Conservation (phyloP, 2,329 filamentous ascomycete genomes). For the Geosmithia morbida region DNA sequence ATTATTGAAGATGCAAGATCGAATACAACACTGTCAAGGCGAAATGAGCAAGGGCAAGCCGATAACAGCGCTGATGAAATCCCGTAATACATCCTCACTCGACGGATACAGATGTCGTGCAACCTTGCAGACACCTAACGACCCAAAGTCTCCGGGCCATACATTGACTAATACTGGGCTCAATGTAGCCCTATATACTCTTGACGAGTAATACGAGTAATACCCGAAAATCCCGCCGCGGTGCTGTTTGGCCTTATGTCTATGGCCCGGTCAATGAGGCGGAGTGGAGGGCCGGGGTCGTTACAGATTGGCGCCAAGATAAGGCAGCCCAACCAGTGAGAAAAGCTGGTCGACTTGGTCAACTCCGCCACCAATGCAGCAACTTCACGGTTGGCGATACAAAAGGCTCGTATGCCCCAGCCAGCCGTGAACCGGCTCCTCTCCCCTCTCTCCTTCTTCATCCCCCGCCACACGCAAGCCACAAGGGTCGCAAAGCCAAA, state of each 20-base stretch:
- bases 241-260: not conserved
- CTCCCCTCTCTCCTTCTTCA: constrained; percentile 22
- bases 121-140: too few relatives aligned
- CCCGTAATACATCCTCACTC: too few relatives aligned
- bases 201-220: not conserved
- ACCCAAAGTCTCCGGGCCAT: too few relatives aligned
- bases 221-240: not conserved
- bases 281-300: not conserved
- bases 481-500: constrained; percentile 42
- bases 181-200: too few relatives aligned
- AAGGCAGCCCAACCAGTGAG: not conserved
- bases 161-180: too few relatives aligned
- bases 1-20: too few relatives aligned
- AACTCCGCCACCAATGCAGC: not conserved
- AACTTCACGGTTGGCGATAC: not conserved
- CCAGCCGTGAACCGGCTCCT: constrained; percentile 3
- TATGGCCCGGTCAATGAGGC: not conserved
- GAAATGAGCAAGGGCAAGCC: too few relatives aligned
- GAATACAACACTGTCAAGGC: too few relatives aligned
- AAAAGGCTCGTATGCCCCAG: not conserved
- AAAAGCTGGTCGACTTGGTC: not conserved
- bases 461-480: constrained; percentile 36
- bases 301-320: not conserved
- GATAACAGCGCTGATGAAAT: too few relatives aligned
- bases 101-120: not conserved